Evolutionary conservation across 495 filamentous ascomycete species (phyloP), one percentile per base, ranked within the genome.

Genomic region (Poronia punctata): DNA sequence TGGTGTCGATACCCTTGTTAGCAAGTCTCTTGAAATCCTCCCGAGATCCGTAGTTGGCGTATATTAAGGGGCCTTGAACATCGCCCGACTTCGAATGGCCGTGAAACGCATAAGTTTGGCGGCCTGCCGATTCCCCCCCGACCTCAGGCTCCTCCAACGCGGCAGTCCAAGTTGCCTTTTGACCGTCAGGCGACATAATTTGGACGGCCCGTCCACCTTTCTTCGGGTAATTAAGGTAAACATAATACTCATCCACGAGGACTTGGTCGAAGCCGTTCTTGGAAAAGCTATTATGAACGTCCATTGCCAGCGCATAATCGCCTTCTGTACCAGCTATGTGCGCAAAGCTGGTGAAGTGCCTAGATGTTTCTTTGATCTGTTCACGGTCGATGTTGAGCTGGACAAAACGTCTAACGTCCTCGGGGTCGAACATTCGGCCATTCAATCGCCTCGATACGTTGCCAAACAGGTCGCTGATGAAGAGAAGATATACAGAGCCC

Each of bases 301-400:
- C 93, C 64, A 85, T 74, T 12, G 83, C 88, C 18, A 94, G 70
- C 35, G 80, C 78, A 45, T 78, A 84, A 60, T 92, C 88, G 20
- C 92, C 93, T 61, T 92, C 80, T 4, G 87, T 92, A 19, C 92
- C 92, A 3, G 88, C 92, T 26, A 96, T 67, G 61, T 97, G 92
- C 45, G 89, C 79, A 52, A 80, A 93, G 18, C 68, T 66, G 15
- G 84, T 89, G 39, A 92, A 72, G 52, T 84, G 79, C 49, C 68
- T 68, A 36, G 94, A 48, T 46, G 83, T 80, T 25, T 83, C 78
- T 39, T 71, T 67, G 43, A 99, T 90, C 43, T 63, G 64, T 29
- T 71, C 68, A 24, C 70, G 66, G 45, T 88, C 77, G 44, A 92
- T 70, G 43, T 76, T 75, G 10, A 65, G 65, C 54, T 89, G 82